phyloP scores from a whole-genome alignment of 2,329 filamentous ascomycete species.

The Talaromyces amestolkiae region DNA sequence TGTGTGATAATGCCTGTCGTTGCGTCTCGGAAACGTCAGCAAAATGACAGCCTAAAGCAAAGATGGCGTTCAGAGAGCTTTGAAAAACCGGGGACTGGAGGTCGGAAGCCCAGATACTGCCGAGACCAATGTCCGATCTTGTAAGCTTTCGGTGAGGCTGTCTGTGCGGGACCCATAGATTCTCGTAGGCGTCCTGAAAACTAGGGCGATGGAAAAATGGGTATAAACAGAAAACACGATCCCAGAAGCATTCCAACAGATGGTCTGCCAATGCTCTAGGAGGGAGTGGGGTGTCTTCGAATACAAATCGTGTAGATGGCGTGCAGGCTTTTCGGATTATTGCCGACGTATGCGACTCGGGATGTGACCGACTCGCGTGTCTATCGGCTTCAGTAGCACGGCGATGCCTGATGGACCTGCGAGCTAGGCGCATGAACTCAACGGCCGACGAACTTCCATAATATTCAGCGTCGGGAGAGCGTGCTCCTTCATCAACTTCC shows the following conservation, averaged over 20 bases:
- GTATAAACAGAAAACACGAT: slow-evolving; percentile 44
- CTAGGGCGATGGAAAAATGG: slow-evolving; percentile 45
- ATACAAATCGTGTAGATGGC: slow-evolving; percentile 19
- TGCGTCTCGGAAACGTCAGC: slow-evolving; percentile 33
- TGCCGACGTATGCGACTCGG: neutral
- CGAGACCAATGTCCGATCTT: slow-evolving; percentile 36
- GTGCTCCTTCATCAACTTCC: slow-evolving; percentile 24
- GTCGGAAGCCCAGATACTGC: slow-evolving; percentile 31
- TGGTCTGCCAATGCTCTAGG: slow-evolving; percentile 45
- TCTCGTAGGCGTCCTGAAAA: slow-evolving; percentile 44
- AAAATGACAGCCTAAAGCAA: slow-evolving; percentile 44
- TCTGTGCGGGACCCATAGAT: slow-evolving; percentile 35
- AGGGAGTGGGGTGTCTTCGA: slow-evolving; percentile 39
- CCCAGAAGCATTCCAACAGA: slow-evolving; percentile 41
- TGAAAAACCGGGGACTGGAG: slow-evolving; percentile 37
- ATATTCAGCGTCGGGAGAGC: slow-evolving; percentile 31
- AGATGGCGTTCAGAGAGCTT: slow-evolving; percentile 44
- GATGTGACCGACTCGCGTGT: neutral
- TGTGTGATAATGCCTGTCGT: slow-evolving; percentile 29
- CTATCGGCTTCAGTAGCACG: neutral
- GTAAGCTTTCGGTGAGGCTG: slow-evolving; percentile 22
- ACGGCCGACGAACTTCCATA: slow-evolving; percentile 43
- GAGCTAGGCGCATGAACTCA: slow-evolving; percentile 42
- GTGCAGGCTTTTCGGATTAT: neutral
- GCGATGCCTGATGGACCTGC: slow-evolving; percentile 19